These are phyloP conservation scores for Beverwykella pulmonaria DNA, from an alignment of 495 filamentous ascomycete genomes.

Conservation along the genomic window DNA sequence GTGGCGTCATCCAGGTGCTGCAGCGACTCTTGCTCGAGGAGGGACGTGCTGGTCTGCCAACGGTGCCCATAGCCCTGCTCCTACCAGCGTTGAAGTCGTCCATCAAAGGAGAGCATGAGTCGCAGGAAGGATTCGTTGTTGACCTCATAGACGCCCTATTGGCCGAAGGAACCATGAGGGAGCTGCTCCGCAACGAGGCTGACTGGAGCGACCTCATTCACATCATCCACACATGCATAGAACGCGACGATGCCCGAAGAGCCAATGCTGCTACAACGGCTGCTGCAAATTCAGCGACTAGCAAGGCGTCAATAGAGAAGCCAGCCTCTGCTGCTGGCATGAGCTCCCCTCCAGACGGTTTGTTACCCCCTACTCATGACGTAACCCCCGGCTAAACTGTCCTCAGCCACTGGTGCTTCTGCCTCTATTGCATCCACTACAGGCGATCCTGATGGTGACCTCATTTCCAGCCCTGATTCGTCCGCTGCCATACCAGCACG, in stretches of 20 bases:
- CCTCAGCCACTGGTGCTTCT: neutral
- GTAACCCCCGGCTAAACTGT: neutral
- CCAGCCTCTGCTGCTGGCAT: neutral
- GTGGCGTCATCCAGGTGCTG: constrained; percentile 40
- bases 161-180: constrained; percentile 17
- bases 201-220: constrained; percentile 38
- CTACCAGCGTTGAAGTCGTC: constrained; percentile 31
- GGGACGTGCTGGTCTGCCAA: constrained; percentile 30
- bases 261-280: neutral
- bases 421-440: constrained; percentile 1
- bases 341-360: neutral
- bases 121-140: constrained; percentile 29
- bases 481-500: neutral
- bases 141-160: constrained; percentile 26
- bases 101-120: constrained; percentile 11
- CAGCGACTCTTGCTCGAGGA: constrained; percentile 35
- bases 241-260: constrained; percentile 18
- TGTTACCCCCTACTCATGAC: neutral
- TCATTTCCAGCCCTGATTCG: neutral
- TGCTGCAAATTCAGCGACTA: too few species aligned
- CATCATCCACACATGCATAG: constrained; percentile 31
- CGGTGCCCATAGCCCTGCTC: constrained; percentile 33
- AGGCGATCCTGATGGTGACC: constrained; percentile 1
- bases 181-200: constrained; percentile 30
- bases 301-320: neutral